Base-by-base conservation (phyloP, 192 early-diverging fungal species). In the Linnemannia exigua region DNA sequence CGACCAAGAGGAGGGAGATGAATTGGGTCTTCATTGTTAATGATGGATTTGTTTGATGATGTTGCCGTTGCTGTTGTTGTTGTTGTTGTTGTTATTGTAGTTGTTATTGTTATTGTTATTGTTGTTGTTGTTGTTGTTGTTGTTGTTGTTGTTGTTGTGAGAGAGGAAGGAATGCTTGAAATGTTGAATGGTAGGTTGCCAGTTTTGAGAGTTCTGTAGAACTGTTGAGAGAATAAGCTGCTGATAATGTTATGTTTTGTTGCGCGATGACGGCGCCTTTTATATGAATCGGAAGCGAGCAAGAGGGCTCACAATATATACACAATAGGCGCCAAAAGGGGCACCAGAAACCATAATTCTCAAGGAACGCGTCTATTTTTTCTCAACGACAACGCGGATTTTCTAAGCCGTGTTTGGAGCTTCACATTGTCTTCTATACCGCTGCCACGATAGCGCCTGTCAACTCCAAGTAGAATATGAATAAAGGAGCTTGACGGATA, bases 21-120 rank as follows among this genome's bases (percentile, higher is more conserved):
- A 52, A 50, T 74, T 80, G 79, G 79, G 51, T 69, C 50, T 74
- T 74, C 79, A 80, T 80, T 52, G 25, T 54, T 31, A 25, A 25
- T 31, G 28, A 63, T 54, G 12, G 58, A 2, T 50, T 28, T 28
- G 58, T 28, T 8, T 63, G n/a, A n/a, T n/a, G n/a, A n/a, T n/a
- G n/a, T n/a, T n/a, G n/a, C n/a, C n/a, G n/a, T n/a, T n/a, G n/a
- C n/a, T n/a, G n/a, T n/a, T n/a, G n/a, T n/a, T n/a, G n/a, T n/a
- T n/a, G n/a, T n/a, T n/a, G n/a, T n/a, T n/a, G n/a, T n/a, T n/a
- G n/a, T n/a, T n/a, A n/a, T n/a, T n/a, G n/a, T n/a, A n/a, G n/a
- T n/a, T n/a, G n/a, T n/a, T n/a, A n/a, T n/a, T n/a, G n/a, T n/a
- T n/a, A n/a, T n/a, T n/a, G n/a, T n/a, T n/a, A n/a, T n/a, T n/a